Base-by-base conservation (phyloP, 768 basidiomycete species). In the Mycena belliarum region DNA sequence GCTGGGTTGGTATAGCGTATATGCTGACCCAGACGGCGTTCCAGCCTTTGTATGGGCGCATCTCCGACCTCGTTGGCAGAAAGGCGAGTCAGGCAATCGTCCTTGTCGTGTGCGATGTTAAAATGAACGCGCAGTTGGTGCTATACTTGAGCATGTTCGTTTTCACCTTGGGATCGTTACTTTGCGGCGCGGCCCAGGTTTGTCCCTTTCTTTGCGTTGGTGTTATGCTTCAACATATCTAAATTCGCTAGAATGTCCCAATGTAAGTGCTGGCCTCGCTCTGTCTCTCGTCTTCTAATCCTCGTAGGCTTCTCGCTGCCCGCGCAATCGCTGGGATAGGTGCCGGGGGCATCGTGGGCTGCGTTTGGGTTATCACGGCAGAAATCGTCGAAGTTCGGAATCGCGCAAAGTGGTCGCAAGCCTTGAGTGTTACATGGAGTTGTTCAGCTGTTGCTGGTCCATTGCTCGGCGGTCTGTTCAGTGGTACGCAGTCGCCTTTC, bases 371-470 rank as follows among this genome's bases (percentile, higher is more conserved):
- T 23, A 87, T 94, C 57, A 92, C 89, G 43, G 82, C 91, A 61
- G 91, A 94, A 69, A 85, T 94, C 57, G 91, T 93, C 40, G 84
- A 87, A 69, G 79, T 84, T 26, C 77, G 75, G 59, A 75, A 80
- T 57, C 83, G 89, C 55, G 87, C 90, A 47, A 90, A 85, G 69
- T 93, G 90, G 91, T 91, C 89, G 12, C 89, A 90, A 70, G 89
- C 89, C 20, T 79, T 93, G 29, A 92, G 91, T 62, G 70, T 92
- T 52, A 93, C 91, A 35, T 93, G 91, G 91, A 86, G 87, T 59
- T 89, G 88, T 68, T 93, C 91, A 41, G 91, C 91, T 32, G 71
- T 93, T 60, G 89, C 91, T 45, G 91, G 92, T 6, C 91, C 91
- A 21, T 72, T 93, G 16, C 75, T 93, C n/a, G 91, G 91, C 33